Evolutionary conservation across 805 yeast species (phyloP).

Genomic region (Starmera caribaea): DNA sequence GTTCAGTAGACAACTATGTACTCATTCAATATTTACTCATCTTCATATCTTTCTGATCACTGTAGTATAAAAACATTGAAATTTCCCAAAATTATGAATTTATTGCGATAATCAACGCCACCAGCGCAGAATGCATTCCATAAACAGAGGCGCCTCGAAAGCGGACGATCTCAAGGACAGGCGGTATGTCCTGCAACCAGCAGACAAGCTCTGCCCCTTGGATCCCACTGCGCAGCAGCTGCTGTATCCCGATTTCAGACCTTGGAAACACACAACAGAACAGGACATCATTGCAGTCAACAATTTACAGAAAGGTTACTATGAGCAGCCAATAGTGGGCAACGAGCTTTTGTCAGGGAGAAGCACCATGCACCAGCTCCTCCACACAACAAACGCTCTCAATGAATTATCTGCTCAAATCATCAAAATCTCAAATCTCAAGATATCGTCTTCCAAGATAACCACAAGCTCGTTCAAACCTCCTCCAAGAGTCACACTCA

Average conservation of each 20-base stretch:
- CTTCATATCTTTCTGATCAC: no score
- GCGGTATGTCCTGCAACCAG: constrained; percentile 23
- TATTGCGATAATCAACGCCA: no score
- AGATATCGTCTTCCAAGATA: constrained; percentile 36
- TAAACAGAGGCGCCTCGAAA: not conserved
- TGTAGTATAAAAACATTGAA: no score
- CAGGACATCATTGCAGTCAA: constrained; percentile 47
- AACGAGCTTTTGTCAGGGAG: constrained; percentile 69
- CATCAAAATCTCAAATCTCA: constrained; percentile 35
- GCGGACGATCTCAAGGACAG: not conserved
- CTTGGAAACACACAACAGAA: constrained; percentile 53
- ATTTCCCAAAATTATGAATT: no score
- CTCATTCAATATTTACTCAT: not conserved
- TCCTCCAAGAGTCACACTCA: constrained; percentile 84
- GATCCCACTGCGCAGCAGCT: constrained; percentile 6
- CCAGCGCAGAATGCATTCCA: not conserved
- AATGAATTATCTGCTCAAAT: constrained; percentile 40
- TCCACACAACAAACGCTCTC: constrained; percentile 23
- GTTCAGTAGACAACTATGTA: constrained; percentile 14
- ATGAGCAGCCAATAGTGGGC: constrained; percentile 49
- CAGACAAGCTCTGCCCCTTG: constrained; percentile 24
- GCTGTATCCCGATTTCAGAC: constrained; percentile 59
- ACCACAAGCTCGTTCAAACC: constrained; percentile 53
- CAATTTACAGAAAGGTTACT: constrained; percentile 61
- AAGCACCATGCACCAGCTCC: constrained; percentile 32